These are phyloP conservation scores for Pseudovirgaria hyperparasitica DNA, from an alignment of 2,329 filamentous ascomycete species.

Conservation along the genomic window DNA sequence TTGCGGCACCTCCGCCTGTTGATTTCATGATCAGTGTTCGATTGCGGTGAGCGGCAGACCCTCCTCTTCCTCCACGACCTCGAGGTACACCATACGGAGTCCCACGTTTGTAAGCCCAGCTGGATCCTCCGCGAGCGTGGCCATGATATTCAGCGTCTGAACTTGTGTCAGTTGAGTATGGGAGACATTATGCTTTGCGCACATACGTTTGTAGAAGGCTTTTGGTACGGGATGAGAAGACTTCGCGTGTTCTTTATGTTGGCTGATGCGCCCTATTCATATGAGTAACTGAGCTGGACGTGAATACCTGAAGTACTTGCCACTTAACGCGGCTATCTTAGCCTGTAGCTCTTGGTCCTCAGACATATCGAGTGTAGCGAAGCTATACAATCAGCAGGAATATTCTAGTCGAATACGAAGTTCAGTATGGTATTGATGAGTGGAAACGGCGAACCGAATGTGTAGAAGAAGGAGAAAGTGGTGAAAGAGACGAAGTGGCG, in stretches of 20 bases:
- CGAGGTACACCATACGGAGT: slow-evolving; percentile 29
- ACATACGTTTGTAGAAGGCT: background rate
- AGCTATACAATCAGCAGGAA: too few relatives aligned
- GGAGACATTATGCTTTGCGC: background rate
- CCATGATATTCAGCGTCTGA: slow-evolving; percentile 7
- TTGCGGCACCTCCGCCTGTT: slow-evolving; percentile 3
- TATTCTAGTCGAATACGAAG: too few relatives aligned
- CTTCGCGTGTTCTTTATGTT: slow-evolving; percentile 54
- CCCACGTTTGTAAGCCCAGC: slow-evolving; percentile 23
- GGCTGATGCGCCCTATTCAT: slow-evolving; percentile 60
- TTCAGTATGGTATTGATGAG: too few relatives aligned
- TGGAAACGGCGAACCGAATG: too few relatives aligned
- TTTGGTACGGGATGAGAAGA: slow-evolving; percentile 18
- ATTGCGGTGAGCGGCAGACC: slow-evolving; percentile 35
- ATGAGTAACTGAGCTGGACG: slow-evolving; percentile 5
- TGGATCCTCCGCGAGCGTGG: slow-evolving; percentile 6
- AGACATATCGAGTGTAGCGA: slow-evolving; percentile 28
- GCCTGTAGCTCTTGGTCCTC: slow-evolving; percentile 43
- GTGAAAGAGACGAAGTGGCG: too few relatives aligned
- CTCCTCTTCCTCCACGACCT: slow-evolving; percentile 25
- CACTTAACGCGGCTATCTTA: slow-evolving; percentile 44
- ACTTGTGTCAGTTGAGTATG: slow-evolving; percentile 3
- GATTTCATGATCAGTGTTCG: slow-evolving; percentile 53
- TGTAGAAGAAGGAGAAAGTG: too few relatives aligned
- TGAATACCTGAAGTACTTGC: slow-evolving; percentile 24